Percentiles rank a stretch among this genome's conserved stretches.
phyloP scores from a whole-genome alignment of 2,329 filamentous ascomycete species.

The Fusarium neocosmosporiellum region DNA sequence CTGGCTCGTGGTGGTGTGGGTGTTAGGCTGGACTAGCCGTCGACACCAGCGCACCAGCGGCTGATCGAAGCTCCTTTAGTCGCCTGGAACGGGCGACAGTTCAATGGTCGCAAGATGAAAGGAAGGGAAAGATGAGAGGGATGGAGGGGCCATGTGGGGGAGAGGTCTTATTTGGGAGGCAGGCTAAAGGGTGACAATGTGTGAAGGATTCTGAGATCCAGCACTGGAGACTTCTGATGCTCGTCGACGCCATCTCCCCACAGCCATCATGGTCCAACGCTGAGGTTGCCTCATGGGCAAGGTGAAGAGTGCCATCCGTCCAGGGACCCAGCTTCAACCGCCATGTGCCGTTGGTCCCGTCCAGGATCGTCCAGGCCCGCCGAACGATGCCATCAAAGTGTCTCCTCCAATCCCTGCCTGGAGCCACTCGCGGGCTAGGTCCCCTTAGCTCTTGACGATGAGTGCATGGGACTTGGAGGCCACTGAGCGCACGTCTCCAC shows the following conservation, averaged over 20 bases:
- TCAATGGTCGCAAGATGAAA: conserved; percentile 39
- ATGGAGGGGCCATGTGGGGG: conserved; percentile 46
- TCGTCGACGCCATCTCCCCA: conserved; percentile 44
- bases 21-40: conserved; percentile 43
- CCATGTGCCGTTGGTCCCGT: conserved; percentile 41
- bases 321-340: conserved; percentile 23
- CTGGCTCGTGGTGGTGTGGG: conserved; percentile 40
- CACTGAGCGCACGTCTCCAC: conserved; percentile 39
- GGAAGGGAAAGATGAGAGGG: conserved; percentile 41
- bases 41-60: conserved; percentile 44
- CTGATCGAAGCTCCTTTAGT: conserved; percentile 45
- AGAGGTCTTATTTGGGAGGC: conserved; percentile 48
- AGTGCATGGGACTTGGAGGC: conserved; percentile 36
- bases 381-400: conserved; percentile 29
- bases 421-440: conserved; percentile 22
- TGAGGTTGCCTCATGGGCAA: conserved; percentile 37
- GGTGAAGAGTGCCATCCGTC: conserved; percentile 23
- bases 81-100: conserved; percentile 39
- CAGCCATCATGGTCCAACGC: conserved; percentile 38
- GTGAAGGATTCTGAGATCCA: conserved; percentile 42
- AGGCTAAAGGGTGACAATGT: conserved; percentile 36
- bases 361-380: conserved; percentile 31
- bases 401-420: conserved; percentile 29
- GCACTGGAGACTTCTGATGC: conserved; percentile 33
- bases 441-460: conserved; percentile 33